Conservation (phyloP, 495 filamentous ascomycete genomes). For the Ramalina intermedia region DNA sequence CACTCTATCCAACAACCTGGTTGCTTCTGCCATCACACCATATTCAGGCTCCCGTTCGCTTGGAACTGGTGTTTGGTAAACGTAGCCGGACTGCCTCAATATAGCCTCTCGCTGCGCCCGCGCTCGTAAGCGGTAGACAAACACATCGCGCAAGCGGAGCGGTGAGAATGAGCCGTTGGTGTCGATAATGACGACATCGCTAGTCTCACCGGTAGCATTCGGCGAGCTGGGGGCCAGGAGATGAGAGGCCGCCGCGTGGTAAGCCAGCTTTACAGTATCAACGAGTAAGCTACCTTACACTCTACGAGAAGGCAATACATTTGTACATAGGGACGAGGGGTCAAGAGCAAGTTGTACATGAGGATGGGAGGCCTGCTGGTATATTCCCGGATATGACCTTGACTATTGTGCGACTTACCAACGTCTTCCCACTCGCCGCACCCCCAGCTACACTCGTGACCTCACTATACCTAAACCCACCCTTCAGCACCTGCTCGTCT, state of each 20-base stretch:
- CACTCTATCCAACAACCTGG: slow-evolving; percentile 12
- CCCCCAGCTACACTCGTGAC: slow-evolving; percentile 12
- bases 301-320: background rate
- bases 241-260: slow-evolving; percentile 13
- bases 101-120: background rate
- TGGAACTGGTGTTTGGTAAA: slow-evolving; percentile 5
- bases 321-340: background rate
- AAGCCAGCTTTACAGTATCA: slow-evolving; percentile 4
- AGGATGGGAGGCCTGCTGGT: too few species aligned
- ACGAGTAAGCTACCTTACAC: background rate
- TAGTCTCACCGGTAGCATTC: background rate
- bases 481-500: slow-evolving; percentile 10
- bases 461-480: slow-evolving; percentile 16
- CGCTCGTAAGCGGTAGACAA: slow-evolving; percentile 7
- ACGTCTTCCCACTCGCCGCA: slow-evolving; percentile 10
- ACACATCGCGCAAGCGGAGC: slow-evolving; percentile 9
- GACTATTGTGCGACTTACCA: slow-evolving; percentile 1
- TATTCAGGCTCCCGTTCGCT: background rate
- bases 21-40: slow-evolving; percentile 1
- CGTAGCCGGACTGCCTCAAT: slow-evolving; percentile 8
- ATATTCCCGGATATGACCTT: background rate
- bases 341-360: background rate
- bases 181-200: slow-evolving; percentile 15
- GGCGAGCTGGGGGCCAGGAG: slow-evolving; percentile 1
- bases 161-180: slow-evolving; percentile 13